Evolutionary conservation across 2,329 filamentous ascomycete genomes (phyloP).

Genomic region (Incumbomyces lentus): DNA sequence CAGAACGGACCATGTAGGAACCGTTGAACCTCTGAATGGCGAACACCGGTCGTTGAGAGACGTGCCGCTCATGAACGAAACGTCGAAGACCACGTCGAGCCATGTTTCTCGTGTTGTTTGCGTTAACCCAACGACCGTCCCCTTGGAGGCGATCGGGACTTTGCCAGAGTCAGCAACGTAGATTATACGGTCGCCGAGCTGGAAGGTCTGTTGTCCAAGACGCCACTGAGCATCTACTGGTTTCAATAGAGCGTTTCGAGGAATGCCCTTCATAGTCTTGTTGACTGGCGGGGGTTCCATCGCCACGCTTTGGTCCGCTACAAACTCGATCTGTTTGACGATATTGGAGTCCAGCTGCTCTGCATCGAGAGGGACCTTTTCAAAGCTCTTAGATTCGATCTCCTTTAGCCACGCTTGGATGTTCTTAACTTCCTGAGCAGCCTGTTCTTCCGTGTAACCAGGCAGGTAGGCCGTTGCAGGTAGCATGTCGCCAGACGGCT

Average conservation of each 20-base stretch:
- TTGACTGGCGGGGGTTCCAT: conserved; percentile 45
- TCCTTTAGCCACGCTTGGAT: conserved; percentile 89
- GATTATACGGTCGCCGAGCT: conserved; percentile 78
- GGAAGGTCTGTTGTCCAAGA: conserved; percentile 72
- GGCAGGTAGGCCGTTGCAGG: conserved; percentile 79
- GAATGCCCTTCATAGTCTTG: conserved; percentile 69
- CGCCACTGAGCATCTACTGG: conserved; percentile 94
- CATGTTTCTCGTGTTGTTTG: conserved; percentile 72
- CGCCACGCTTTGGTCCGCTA: conserved; percentile 55
- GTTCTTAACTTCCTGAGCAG: conserved; percentile 76
- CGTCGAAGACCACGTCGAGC: conserved; percentile 87
- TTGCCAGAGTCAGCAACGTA: conserved; percentile 90
- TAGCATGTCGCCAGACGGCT: conserved; percentile 76
- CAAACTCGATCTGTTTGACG: conserved; percentile 67
- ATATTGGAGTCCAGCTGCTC: conserved; percentile 90
- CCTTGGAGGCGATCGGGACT: conserved; percentile 81
- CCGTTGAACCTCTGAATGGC: conserved; percentile 86
- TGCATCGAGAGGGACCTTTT: conserved; percentile 89
- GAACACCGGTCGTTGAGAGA: conserved; percentile 83
- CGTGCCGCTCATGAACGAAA: conserved; percentile 93
- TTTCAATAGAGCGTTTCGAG: conserved; percentile 77
- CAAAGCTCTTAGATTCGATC: conserved; percentile 81
- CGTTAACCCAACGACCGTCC: conserved; percentile 91
- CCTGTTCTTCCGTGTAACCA: conserved; percentile 43
- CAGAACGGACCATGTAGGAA: conserved; percentile 75